These are phyloP conservation scores for Ustulina deusta DNA, from an alignment of 2,329 filamentous ascomycete species.

Conservation along the genomic window DNA sequence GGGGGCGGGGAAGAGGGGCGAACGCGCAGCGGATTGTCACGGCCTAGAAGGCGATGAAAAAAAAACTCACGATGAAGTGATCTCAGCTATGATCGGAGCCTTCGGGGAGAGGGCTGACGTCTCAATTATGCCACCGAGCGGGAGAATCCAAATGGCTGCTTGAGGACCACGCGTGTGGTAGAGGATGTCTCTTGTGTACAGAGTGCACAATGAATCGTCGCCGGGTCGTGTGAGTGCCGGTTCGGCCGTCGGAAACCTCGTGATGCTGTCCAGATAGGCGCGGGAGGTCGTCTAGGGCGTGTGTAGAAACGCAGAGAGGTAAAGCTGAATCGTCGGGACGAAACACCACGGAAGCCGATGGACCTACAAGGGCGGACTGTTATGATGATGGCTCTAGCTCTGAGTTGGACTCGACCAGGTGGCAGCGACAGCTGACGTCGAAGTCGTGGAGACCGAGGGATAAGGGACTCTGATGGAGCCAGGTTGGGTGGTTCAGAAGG, in stretches of 20 bases:
- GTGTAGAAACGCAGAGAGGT: slow-evolving; percentile 31
- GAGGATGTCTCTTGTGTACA: slow-evolving; percentile 40
- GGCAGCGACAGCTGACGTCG: slow-evolving; percentile 42
- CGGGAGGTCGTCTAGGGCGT: slow-evolving; percentile 26
- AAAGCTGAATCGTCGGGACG: slow-evolving; percentile 40
- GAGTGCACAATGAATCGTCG: slow-evolving; percentile 48
- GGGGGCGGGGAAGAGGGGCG: slow-evolving; percentile 50
- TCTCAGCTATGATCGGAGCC: slow-evolving; percentile 40
- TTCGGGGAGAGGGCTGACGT: slow-evolving; percentile 36
- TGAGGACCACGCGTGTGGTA: slow-evolving; percentile 39
- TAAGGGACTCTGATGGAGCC: slow-evolving; percentile 16
- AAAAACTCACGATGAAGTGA: slow-evolving; percentile 44
- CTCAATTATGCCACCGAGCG: slow-evolving; percentile 41
- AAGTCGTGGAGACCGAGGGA: slow-evolving; percentile 29
- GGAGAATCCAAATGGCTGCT: slow-evolving; percentile 43
- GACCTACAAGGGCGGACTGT: slow-evolving; percentile 41
- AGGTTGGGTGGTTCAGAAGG: slow-evolving; percentile 7
- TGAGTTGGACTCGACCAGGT: slow-evolving; percentile 41
- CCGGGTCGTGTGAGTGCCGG: slow-evolving; percentile 46
- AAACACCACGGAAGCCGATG: slow-evolving; percentile 32
- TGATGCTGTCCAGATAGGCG: slow-evolving; percentile 32
- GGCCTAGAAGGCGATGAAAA: slow-evolving; percentile 32
- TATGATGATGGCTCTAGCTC: slow-evolving; percentile 39
- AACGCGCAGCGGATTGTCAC: slow-evolving; percentile 44
- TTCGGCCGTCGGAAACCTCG: slow-evolving; percentile 45